Conservation (phyloP, 305 asterid species). For the Ilex paraguariensis region DNA sequence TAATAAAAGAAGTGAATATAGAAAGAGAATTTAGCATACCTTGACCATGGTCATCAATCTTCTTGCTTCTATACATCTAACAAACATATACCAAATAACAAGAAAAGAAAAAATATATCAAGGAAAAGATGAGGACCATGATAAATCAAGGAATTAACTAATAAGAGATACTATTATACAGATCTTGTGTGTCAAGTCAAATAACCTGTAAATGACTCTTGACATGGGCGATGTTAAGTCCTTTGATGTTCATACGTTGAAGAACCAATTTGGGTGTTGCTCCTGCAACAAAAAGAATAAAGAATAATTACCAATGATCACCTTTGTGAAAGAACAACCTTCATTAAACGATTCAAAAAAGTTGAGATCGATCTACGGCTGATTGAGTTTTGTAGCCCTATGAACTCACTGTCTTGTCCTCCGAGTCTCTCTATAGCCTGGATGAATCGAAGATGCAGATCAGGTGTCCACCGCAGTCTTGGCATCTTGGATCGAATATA, state of each 20-base stretch:
- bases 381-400: neutral
- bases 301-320: too few relatives aligned
- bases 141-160: neutral
- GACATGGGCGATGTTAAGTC: constrained; percentile 82
- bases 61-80: constrained; percentile 88
- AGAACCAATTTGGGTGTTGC: constrained; percentile 86
- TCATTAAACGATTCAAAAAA: too few relatives aligned
- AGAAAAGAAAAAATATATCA: neutral
- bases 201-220: constrained; percentile 90
- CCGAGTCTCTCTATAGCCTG: constrained; percentile 75
- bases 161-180: neutral
- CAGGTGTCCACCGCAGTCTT: constrained; percentile 80
- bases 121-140: neutral
- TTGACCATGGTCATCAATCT: constrained; percentile 50
- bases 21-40: constrained; percentile 26
- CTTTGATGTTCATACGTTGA: constrained; percentile 73
- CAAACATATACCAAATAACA: neutral
- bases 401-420: constrained; percentile 65
- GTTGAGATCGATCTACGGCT: neutral
- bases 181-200: neutral
- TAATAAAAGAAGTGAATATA: neutral
- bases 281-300: constrained; percentile 29
- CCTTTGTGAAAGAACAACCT: too few relatives aligned
- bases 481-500: constrained; percentile 76
- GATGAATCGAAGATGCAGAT: constrained; percentile 63